A percentile compares a stretch with the other conserved stretches of the same genome.
These are phyloP conservation scores for Gymnopus androsaceus DNA, from an alignment of 1,284 basidiomycete genomes.

Conservation along the genomic window DNA sequence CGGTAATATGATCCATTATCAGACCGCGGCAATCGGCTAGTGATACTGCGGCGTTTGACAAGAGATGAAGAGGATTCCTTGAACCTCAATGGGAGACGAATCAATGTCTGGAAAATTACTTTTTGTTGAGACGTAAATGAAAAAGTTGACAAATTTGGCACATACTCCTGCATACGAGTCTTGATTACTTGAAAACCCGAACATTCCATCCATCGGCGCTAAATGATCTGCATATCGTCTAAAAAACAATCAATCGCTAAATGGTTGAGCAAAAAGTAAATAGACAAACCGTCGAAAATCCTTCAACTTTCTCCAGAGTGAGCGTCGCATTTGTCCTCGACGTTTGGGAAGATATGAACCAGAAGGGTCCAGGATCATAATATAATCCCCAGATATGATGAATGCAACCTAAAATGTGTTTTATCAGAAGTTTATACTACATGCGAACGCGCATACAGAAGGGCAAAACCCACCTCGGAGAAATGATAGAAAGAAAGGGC, in stretches of 20 bases:
- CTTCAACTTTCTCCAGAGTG: conserved; percentile 31
- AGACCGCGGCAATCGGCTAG: conserved; percentile 16
- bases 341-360: not conserved
- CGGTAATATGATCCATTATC: conserved; percentile 16
- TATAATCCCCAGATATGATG: conserved; percentile 42
- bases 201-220: conserved; percentile 37
- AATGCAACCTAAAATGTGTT: conserved; percentile 39
- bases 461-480: conserved; percentile 39
- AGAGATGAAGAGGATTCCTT: no score
- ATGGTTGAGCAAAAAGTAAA: conserved; percentile 1
- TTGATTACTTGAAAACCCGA: conserved; percentile 34
- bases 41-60: not conserved
- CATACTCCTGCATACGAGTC: conserved; percentile 42
- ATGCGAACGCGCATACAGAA: not conserved
- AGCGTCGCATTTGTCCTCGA: conserved; percentile 34
- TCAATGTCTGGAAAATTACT: conserved; percentile 44
- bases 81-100: conserved; percentile 42
- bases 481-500: conserved; percentile 52
- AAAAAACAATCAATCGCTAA: no score
- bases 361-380: conserved; percentile 48
- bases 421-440: not conserved
- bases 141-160: no score
- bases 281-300: conserved; percentile 32
- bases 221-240: conserved; percentile 48
- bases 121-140: not conserved